Evolutionary conservation across 345 rosid genomes (phyloP).

Genomic region (Lumnitzera racemosa): DNA sequence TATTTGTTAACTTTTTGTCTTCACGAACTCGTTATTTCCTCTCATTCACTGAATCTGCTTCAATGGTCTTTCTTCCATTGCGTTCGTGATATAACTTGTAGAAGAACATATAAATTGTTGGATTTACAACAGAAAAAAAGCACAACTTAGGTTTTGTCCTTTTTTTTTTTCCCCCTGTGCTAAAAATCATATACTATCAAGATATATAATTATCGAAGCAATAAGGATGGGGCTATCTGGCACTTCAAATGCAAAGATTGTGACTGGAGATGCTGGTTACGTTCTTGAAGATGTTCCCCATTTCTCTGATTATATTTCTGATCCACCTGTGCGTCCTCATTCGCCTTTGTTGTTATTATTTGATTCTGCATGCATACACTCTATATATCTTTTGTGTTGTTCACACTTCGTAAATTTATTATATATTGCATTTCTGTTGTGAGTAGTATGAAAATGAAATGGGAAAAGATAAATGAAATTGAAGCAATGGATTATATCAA

Average conservation of each 20-base stretch:
- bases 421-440: too few species aligned
- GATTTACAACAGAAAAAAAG: too few species aligned
- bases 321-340: constrained; percentile 18
- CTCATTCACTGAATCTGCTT: neutral
- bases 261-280: constrained; percentile 26
- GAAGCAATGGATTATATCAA: too few species aligned
- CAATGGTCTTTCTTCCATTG: neutral
- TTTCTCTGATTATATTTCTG: constrained; percentile 24
- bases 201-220: neutral
- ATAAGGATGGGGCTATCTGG: neutral
- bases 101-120: too few species aligned
- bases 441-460: too few species aligned
- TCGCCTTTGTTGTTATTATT: neutral
- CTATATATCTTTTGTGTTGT: neutral
- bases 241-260: constrained; percentile 19
- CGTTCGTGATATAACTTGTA: neutral
- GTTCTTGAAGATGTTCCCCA: constrained; percentile 40
- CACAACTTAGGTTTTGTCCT: too few species aligned
- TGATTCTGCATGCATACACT: neutral
- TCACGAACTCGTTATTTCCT: neutral
- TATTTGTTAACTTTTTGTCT: too few species aligned
- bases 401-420: too few species aligned
- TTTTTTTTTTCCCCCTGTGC: too few species aligned
- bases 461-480: too few species aligned
- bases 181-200: too few species aligned